These are phyloP conservation scores for Trichoderma guizhouense DNA, from an alignment of 2,329 filamentous ascomycete genomes.

Conservation along the genomic window DNA sequence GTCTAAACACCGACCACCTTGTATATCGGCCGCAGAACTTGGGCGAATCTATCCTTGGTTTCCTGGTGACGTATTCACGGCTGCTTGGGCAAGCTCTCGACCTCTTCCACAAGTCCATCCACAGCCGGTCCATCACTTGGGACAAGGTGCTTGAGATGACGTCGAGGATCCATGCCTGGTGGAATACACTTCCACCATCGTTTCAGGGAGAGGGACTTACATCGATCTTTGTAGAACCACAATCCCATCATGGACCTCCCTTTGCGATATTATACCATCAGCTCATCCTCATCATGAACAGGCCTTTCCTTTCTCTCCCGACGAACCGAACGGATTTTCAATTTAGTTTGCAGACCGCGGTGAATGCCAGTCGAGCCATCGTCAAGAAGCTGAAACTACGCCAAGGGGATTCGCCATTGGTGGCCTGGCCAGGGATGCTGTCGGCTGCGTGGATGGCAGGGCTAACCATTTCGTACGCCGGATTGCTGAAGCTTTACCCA, in stretches of 20 bases:
- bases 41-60: conserved; percentile 13
- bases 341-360: conserved; percentile 4
- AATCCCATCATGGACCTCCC: conserved; percentile 6
- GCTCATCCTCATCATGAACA: conserved; percentile 13
- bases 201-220: conserved; percentile 6
- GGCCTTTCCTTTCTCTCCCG: conserved; percentile 8
- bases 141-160: conserved; percentile 15
- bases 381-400: conserved; percentile 12
- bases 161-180: conserved; percentile 14
- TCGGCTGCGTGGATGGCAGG: conserved; percentile 15
- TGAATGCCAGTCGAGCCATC: conserved; percentile 9
- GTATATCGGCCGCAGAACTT: conserved; percentile 3
- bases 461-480: conserved; percentile 3
- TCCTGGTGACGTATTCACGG: conserved; percentile 7
- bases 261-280: conserved; percentile 15
- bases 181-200: conserved; percentile 9
- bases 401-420: conserved; percentile 6
- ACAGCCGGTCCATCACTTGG: conserved; percentile 15
- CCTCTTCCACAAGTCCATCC: conserved; percentile 13
- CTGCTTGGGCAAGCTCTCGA: conserved; percentile 15
- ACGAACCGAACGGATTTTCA: conserved; percentile 12
- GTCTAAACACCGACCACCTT: background rate
- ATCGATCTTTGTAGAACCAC: conserved; percentile 11
- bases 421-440: conserved; percentile 11
- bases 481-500: conserved; percentile 4